Conservation (phyloP, 1,284 basidiomycete species). For the Rhodotorula sp. region DNA sequence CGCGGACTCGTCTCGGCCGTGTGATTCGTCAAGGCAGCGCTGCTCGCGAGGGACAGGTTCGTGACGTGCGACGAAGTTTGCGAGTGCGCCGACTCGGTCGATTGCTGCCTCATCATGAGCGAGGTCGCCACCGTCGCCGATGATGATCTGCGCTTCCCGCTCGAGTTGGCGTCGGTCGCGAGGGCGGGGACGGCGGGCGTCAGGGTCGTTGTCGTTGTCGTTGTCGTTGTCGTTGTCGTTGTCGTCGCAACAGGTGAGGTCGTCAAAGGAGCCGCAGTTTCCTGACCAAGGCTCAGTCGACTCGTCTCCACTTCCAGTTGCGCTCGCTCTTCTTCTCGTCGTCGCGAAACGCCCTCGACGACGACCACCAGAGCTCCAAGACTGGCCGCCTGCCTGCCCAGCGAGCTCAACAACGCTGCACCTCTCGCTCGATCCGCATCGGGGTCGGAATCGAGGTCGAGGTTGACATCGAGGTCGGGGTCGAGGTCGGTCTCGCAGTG, state of each 20-base stretch:
- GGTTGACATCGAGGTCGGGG: too few relatives aligned
- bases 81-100: slow-evolving; percentile 33
- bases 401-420: slow-evolving; percentile 47
- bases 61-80: slow-evolving; percentile 10
- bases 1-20: slow-evolving; percentile 29
- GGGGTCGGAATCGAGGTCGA: too few relatives aligned
- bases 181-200: neutral
- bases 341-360: slow-evolving; percentile 43
- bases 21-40: slow-evolving; percentile 11
- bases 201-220: too few relatives aligned
- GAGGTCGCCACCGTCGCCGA: neutral
- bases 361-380: slow-evolving; percentile 45
- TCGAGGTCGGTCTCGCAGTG: too few relatives aligned
- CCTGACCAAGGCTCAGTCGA: too few relatives aligned
- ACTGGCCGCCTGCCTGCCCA: slow-evolving; percentile 54
- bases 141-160: neutral
- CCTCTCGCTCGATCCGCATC: too few relatives aligned
- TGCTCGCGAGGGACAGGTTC: neutral
- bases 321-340: neutral
- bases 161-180: neutral
- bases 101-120: slow-evolving; percentile 33
- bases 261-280: too few relatives aligned
- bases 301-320: too few relatives aligned
- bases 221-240: too few relatives aligned
- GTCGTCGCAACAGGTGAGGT: too few relatives aligned